Conservation (phyloP, 2,329 filamentous ascomycete genomes). For the Calycina herbarum region DNA sequence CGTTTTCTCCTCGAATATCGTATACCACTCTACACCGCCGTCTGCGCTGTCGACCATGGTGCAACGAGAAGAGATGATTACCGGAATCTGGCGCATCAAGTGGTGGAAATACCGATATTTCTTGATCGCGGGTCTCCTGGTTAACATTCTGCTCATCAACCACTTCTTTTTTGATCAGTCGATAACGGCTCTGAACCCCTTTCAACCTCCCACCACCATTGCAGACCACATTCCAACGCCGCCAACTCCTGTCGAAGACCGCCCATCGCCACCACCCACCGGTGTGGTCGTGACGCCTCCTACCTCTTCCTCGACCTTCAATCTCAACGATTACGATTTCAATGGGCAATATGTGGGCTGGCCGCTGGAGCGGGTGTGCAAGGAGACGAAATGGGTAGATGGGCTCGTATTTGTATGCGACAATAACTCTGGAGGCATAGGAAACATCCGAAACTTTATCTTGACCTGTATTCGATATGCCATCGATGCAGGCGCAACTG, state of each 20-base stretch:
- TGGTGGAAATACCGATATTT: slow-evolving; percentile 32
- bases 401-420: slow-evolving; percentile 50
- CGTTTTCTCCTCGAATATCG: no score
- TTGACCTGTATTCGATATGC: slow-evolving; percentile 51
- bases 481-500: slow-evolving; percentile 49
- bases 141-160: slow-evolving; percentile 31
- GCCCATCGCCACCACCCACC: slow-evolving; percentile 1
- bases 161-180: slow-evolving; percentile 29
- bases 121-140: slow-evolving; percentile 23
- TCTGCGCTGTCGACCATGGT: slow-evolving; percentile 9
- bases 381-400: slow-evolving; percentile 44
- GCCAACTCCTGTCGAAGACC: slow-evolving; percentile 5
- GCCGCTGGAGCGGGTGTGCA: slow-evolving; percentile 47
- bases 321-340: slow-evolving; percentile 38
- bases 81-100: slow-evolving; percentile 28
- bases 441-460: slow-evolving; percentile 52
- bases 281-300: slow-evolving; percentile 7
- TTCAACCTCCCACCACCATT: slow-evolving; percentile 10
- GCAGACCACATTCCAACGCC: slow-evolving; percentile 5
- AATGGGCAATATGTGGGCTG: slow-evolving; percentile 41
- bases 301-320: slow-evolving; percentile 20
- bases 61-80: slow-evolving; percentile 29
- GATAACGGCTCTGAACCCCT: slow-evolving; percentile 19
- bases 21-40: no score
- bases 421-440: slow-evolving; percentile 52